Evolutionary conservation across 2,329 filamentous ascomycete species (phyloP), one percentile per base, ranked within the genome.

Genomic region (Tricladium varicosporioides): DNA sequence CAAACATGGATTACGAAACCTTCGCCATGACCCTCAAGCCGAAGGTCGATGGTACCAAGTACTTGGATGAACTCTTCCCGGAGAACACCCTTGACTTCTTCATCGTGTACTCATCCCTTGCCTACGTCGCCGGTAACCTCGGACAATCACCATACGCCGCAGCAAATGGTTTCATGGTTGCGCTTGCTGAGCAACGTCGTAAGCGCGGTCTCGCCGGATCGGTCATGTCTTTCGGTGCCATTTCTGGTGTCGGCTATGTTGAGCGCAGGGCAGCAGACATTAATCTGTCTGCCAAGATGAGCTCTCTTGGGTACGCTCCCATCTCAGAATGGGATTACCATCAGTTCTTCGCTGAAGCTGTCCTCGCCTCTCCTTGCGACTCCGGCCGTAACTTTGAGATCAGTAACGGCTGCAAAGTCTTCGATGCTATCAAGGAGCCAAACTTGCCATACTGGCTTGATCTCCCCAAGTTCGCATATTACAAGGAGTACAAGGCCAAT

Each of bases 111-210:
- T 72, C 70, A 1, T 75, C 73, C 0, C 22, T 70, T 1, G 54
- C 65, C 0, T 47, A 47, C 1, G 59, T 71, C 2, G 53, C 65
- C 5, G 73, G 73, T 2, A 71, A 70, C 48, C 19, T 46, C 7
- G 73, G 71, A 0, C 79, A 82, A 60, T 60, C 71, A 2, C 77
- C 74, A 60, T 82, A 82, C 57, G 64, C 69, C 0, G 75, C 76
- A 0, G 77, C 74, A 2, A 80, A 80, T 59, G 59, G 60, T 2
- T 82, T 72, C 66, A 74, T 80, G 71, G 62, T 60, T 7, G 61
- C 61, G 1, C 62, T 82, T 0, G 74, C 71, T 0, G 48, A 60
- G 1, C 68, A 76, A 32, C 66, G 79, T 3, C 58, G 74, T 0
- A 61, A 59, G 2, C 69, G 73, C 5, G 76, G 76, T 0, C 58